Conservation (phyloP, 108 stramenopile species). For the Chaetoceros tenuissimus region DNA sequence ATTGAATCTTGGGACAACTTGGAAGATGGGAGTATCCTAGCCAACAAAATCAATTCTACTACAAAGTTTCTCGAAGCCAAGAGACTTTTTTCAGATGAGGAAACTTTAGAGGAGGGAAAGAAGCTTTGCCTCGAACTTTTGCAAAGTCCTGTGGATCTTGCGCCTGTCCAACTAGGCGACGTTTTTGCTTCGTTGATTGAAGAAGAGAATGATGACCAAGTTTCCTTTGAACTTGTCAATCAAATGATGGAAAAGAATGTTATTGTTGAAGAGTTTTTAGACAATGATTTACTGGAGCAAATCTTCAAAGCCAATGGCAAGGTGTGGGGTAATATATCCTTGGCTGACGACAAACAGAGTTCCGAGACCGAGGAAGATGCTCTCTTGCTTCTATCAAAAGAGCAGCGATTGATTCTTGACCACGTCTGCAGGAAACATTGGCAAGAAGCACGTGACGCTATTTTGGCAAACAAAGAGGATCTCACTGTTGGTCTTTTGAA, state of each 20-base stretch:
- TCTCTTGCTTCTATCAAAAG: no score
- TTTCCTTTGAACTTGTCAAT: not conserved
- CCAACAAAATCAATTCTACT: not conserved
- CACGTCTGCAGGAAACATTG: not conserved
- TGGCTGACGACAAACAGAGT: not conserved
- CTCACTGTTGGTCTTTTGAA: not conserved
- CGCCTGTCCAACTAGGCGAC: not conserved
- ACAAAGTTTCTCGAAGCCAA: not conserved
- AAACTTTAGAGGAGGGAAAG: not conserved
- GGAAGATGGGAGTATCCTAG: not conserved
- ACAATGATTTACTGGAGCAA: not conserved
- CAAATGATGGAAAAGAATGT: not conserved
- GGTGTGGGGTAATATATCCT: not conserved
- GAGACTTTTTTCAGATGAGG: not conserved
- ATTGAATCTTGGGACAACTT: not conserved
- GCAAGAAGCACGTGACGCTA: not conserved
- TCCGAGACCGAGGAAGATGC: not conserved
- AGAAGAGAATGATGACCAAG: not conserved
- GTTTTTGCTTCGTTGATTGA: not conserved
- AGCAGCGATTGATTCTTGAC: no score
- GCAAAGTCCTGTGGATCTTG: not conserved
- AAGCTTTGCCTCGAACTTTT: not conserved
- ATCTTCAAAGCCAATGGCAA: not conserved
- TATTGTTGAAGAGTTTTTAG: not conserved
- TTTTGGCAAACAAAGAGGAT: not conserved